Conservation (phyloP, 2,329 filamentous ascomycete species). For the Cladosporium sp. region DNA sequence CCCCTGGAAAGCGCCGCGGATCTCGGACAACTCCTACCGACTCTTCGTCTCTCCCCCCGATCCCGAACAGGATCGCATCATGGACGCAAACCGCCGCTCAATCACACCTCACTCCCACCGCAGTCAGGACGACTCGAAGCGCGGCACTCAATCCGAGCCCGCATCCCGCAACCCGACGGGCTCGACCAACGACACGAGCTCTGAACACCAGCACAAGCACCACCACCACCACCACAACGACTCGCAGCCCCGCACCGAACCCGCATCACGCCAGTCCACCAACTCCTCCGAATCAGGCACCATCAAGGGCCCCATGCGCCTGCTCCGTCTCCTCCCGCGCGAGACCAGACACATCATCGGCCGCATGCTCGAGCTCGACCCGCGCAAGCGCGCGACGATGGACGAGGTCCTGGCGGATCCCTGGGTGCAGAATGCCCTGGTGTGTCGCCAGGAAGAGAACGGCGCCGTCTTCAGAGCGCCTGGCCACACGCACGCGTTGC, state of each 20-base stretch:
- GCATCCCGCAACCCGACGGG: constrained; percentile 34
- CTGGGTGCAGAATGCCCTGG: constrained; percentile 80
- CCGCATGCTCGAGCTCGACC: constrained; percentile 85
- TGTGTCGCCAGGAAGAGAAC: constrained; percentile 72
- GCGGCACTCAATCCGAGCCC: constrained; percentile 32
- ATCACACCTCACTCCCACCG: constrained; percentile 13
- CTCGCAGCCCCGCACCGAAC: constrained; percentile 38
- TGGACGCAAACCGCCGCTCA: constrained; percentile 24
- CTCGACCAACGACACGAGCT: constrained; percentile 13
- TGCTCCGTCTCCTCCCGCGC: constrained; percentile 77
- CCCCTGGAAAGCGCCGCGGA: constrained; percentile 90
- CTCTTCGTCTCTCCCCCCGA: constrained; percentile 84
- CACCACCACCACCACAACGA: constrained; percentile 26
- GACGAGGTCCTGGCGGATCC: constrained; percentile 79
- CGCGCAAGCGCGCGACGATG: constrained; percentile 74
- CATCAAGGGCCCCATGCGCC: constrained; percentile 87
- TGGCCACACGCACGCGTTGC: constrained; percentile 74
- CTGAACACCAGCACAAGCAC: constrained; percentile 21
- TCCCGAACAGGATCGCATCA: constrained; percentile 48
- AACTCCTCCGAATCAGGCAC: constrained; percentile 35
- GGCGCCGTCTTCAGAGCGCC: constrained; percentile 66
- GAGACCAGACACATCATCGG: constrained; percentile 87
- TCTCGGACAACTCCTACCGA: constrained; percentile 91
- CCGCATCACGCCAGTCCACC: constrained; percentile 18
- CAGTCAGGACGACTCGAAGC: constrained; percentile 16